Evolutionary conservation across 1,139 yeast species (phyloP).

Genomic region (Magnusiomyces magnusii): DNA sequence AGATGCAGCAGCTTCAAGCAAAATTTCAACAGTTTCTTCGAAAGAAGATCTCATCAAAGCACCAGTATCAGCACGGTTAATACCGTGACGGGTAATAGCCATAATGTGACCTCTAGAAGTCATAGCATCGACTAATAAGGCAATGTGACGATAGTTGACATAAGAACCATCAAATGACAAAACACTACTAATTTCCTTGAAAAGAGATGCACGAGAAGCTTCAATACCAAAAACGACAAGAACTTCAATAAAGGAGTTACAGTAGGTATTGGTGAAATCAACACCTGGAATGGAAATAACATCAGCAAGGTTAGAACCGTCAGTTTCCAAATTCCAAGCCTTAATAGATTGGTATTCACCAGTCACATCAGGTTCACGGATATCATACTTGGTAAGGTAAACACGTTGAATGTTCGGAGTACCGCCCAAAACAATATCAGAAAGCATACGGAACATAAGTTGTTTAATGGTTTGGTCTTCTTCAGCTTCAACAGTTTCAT

Average conservation of each 20-base stretch:
- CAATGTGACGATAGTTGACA: constrained; percentile 98
- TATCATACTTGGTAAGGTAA: constrained; percentile 87
- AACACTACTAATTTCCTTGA: constrained; percentile 89
- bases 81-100: constrained; percentile 99
- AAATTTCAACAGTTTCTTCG: constrained; percentile 97
- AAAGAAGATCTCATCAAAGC: constrained; percentile 99
- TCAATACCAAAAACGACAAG: constrained; percentile 96
- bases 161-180: constrained; percentile 99
- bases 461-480: constrained; percentile 96
- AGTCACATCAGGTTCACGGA: constrained; percentile 63
- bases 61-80: constrained; percentile 97
- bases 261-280: constrained; percentile 80
- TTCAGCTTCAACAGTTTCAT: constrained; percentile 90
- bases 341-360: constrained; percentile 87
- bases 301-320: constrained; percentile 93
- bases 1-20: constrained; percentile 96
- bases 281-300: constrained; percentile 96
- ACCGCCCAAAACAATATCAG: constrained; percentile 91
- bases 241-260: constrained; percentile 94
- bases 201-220: constrained; percentile 93
- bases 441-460: constrained; percentile 94
- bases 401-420: constrained; percentile 90
- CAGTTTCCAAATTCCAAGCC: constrained; percentile 98
- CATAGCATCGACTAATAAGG: constrained; percentile 95
- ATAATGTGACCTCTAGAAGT: constrained; percentile 97